Conservation (phyloP, 805 yeast species). For the Starmerella sirachaensis region DNA sequence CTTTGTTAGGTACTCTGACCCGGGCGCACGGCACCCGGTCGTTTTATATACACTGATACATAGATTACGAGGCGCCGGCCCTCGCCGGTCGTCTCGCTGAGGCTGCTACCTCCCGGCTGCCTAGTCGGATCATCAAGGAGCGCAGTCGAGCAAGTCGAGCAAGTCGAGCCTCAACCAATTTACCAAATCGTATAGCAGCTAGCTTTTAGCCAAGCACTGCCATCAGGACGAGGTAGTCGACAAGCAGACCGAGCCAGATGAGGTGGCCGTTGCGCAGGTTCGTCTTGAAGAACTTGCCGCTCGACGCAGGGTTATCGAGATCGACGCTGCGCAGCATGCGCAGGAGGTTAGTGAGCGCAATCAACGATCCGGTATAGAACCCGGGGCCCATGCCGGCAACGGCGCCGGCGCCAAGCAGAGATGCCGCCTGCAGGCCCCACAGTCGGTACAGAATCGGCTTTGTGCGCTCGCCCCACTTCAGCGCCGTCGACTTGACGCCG, state of each 20-base stretch:
- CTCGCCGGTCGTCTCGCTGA: too few relatives aligned
- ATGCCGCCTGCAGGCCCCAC: conserved; percentile 53
- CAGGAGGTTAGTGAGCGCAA: conserved; percentile 58
- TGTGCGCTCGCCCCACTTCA: conserved; percentile 80
- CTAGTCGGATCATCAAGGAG: too few relatives aligned
- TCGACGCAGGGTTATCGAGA: conserved; percentile 63
- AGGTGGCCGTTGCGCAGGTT: conserved; percentile 54
- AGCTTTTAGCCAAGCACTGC: background rate
- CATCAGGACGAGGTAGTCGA: conserved; percentile 28
- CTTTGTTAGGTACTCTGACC: background rate
- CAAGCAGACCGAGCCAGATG: conserved; percentile 28
- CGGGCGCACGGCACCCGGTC: too few relatives aligned
- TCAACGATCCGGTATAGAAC: conserved; percentile 49
- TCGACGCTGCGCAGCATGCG: conserved; percentile 62
- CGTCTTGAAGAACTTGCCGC: conserved; percentile 69
- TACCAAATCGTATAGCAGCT: background rate
- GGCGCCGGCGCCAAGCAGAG: conserved; percentile 56
- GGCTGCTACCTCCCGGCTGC: too few relatives aligned
- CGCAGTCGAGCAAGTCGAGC: too few relatives aligned
- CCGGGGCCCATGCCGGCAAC: conserved; percentile 80
- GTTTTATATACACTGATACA: too few relatives aligned
- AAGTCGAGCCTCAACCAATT: too few relatives aligned
- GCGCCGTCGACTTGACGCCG: conserved; percentile 90
- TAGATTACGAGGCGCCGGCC: too few relatives aligned
- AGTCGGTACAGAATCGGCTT: conserved; percentile 56